Base-by-base conservation (phyloP, 352 stramenopile genomes). In the Globisporangium viniferum region DNA sequence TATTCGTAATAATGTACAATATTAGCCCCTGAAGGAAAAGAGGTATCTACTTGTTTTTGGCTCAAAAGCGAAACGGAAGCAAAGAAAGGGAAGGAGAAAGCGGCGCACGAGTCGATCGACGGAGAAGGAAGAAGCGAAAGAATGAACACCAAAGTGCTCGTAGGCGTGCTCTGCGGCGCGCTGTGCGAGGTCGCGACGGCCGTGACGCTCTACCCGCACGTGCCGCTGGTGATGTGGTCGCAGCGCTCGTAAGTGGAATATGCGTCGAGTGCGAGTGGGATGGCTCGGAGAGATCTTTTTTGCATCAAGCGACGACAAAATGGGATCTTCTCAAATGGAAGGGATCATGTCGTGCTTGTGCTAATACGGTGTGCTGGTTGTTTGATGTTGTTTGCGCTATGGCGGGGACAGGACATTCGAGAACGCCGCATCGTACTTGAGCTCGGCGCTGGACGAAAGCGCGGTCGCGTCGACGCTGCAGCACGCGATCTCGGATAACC, bases 191-290 rank as follows among this genome's bases (percentile, higher is more conserved):
- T 62, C 36, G 58, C 64, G 48, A 54, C 59, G 5, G 62, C 72
- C 33, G 46, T 67, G 20, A 78, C 67, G 31, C 62, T 87, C 46
- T 79, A 80, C 62, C 74, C 77, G 15, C 80, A 92, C 46, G 76
- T 88, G 15, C 85, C 85, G 39, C 70, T 90, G 8, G 54, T 91
- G 12, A 69, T 93, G 65, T 93, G 85, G 85, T 93, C 85, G 5
- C 49, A 87, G 59, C 77, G 74, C 62, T 65, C 81, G 85, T 93
- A 70, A 67, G 84, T 90, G 35, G 9, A 22, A 27, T 8, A 20
- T 27, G 3, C 27, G 10, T 2, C 2, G 46, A 35, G 20, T 33
- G n/a, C 49, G 15, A 39, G 60, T 35, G 36, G 29, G 4, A 33
- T 33, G 29, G 2, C 27, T 7, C 35, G 27, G 51, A 15, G 46